These are phyloP conservation scores for Platanus orientalis DNA, from an alignment of 164 flowering plant species.

Conservation along the genomic window DNA sequence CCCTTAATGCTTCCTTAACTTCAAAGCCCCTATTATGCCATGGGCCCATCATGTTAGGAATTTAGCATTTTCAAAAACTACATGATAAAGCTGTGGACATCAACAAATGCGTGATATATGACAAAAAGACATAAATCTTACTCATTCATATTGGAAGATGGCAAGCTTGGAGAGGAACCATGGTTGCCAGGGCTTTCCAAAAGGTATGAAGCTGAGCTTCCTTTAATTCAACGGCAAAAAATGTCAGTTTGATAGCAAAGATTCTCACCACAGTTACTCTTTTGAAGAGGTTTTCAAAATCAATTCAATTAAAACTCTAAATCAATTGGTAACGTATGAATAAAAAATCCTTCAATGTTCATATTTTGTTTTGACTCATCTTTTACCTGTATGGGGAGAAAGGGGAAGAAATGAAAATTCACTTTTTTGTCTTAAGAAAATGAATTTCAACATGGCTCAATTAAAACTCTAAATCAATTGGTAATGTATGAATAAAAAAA, in stretches of 20 bases:
- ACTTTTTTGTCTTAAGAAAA: no score
- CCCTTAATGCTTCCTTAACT: conserved; percentile 67
- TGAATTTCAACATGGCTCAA: no score
- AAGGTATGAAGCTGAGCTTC: conserved; percentile 40
- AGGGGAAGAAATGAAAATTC: no score
- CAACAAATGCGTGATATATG: neutral
- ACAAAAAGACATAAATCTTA: conserved; percentile 19
- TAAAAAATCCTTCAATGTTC: no score
- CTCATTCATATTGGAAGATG: conserved; percentile 46
- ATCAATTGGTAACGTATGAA: no score
- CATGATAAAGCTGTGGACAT: neutral
- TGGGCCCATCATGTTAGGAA: neutral
- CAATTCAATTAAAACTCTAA: no score
- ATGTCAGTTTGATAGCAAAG: conserved; percentile 2
- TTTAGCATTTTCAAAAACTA: neutral
- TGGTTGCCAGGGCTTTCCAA: conserved; percentile 34
- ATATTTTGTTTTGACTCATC: no score
- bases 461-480: no score
- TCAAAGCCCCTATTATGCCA: conserved; percentile 49
- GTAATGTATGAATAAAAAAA: no score
- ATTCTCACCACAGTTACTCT: no score
- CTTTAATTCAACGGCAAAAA: conserved; percentile 7
- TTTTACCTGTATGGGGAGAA: no score
- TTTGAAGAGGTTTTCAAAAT: no score
- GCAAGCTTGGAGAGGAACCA: conserved; percentile 32